Percentiles rank a stretch among this genome's conserved stretches.
Conservation (phyloP, 2,329 filamentous ascomycete genomes). For the Neophaeococcomyces mojaviensis region DNA sequence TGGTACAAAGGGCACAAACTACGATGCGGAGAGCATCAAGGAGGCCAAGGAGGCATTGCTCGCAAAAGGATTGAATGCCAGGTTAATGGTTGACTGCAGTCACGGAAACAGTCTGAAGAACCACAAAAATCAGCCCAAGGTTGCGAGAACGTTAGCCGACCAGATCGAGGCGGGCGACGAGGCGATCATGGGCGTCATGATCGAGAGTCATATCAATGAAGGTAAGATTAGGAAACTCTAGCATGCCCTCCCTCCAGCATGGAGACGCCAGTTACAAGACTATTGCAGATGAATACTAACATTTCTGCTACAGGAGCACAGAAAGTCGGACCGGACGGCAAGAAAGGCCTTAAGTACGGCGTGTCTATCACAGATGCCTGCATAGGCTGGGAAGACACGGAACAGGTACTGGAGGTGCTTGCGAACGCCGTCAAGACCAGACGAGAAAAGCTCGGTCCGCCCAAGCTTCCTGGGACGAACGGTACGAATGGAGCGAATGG, state of each 20-base stretch:
- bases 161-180: constrained; percentile 83
- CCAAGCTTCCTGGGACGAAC: background rate
- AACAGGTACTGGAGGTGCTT: constrained; percentile 66
- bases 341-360: constrained; percentile 27
- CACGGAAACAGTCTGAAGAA: constrained; percentile 98
- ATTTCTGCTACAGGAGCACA: constrained; percentile 26
- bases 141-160: constrained; percentile 71
- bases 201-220: constrained; percentile 95
- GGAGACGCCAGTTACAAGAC: no score
- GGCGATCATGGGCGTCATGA: constrained; percentile 93
- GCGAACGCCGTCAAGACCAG: constrained; percentile 73
- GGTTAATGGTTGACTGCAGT: constrained; percentile 98
- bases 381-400: constrained; percentile 88
- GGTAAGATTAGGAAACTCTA: no score
- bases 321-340: constrained; percentile 27
- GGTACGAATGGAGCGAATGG: constrained; percentile 12
- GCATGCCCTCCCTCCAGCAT: no score
- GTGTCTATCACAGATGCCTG: constrained; percentile 45
- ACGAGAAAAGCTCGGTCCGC: constrained; percentile 40
- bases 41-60: constrained; percentile 67
- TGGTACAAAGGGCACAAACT: constrained; percentile 88
- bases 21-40: constrained; percentile 75
- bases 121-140: constrained; percentile 94
- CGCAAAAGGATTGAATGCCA: constrained; percentile 76
- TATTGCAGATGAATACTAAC: constrained; percentile 40